Conservation (phyloP, 1,139 yeast genomes). For the Candida mesenterica region DNA sequence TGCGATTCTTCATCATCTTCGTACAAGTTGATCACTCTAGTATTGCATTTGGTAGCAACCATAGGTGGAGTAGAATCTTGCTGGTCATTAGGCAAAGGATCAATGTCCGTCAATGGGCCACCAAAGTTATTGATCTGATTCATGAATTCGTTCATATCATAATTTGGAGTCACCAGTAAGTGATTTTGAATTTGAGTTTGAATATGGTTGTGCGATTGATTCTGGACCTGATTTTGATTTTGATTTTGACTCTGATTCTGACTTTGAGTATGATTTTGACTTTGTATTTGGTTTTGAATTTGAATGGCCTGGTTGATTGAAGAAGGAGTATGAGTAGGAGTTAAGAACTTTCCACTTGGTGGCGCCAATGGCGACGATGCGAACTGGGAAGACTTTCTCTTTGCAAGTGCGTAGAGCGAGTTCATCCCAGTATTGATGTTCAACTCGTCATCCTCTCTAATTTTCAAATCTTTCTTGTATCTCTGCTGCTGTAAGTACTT, state of each 20-base stretch:
- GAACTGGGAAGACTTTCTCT: conserved; percentile 19
- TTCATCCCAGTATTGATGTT: conserved; percentile 7
- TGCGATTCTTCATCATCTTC: conserved; percentile 28
- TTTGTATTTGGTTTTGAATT: conserved; percentile 9
- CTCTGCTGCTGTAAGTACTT: conserved; percentile 48
- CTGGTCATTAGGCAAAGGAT: conserved; percentile 42
- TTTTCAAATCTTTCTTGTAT: conserved; percentile 36
- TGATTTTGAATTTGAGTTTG: conserved; percentile 9
- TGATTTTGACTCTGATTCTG: too few species aligned
- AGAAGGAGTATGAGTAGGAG: conserved; percentile 47
- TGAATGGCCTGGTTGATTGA: conserved; percentile 24
- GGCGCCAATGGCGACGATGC: conserved; percentile 27
- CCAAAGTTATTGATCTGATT: conserved; percentile 49
- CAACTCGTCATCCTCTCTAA: conserved; percentile 20
- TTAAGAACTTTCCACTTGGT: conserved; percentile 30
- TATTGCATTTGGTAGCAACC: conserved; percentile 49
- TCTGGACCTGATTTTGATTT: conserved; percentile 37
- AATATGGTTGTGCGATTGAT: conserved; percentile 7
- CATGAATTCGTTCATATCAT: conserved; percentile 46
- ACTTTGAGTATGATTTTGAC: too few species aligned
- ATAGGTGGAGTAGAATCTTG: conserved; percentile 44
- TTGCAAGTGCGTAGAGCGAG: conserved; percentile 19
- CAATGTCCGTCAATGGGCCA: conserved; percentile 57
- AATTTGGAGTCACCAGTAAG: conserved; percentile 28
- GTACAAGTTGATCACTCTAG: conserved; percentile 42